Percentiles rank a stretch among this genome's conserved stretches.
Conservation (phyloP, 176 grass and related monocot species). For the Lolium perenne region DNA sequence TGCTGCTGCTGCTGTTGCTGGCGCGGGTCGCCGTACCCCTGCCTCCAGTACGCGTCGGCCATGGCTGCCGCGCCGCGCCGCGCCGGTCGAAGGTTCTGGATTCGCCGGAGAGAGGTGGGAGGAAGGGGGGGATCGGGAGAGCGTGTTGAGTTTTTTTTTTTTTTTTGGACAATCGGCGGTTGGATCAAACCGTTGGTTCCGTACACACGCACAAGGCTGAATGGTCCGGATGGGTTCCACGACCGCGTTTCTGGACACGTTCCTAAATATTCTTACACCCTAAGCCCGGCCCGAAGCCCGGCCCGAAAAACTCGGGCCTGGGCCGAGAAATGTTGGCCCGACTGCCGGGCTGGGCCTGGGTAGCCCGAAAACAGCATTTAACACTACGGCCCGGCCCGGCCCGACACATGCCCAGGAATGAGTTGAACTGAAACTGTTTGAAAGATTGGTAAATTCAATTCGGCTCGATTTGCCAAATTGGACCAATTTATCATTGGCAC, state of each 20-base stretch:
- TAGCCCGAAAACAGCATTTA: too few species aligned
- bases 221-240: neutral
- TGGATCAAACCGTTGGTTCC: slow-evolving; percentile 6
- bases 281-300: too few species aligned
- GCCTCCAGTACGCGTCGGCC: slow-evolving; percentile 78
- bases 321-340: too few species aligned
- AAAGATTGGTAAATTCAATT: too few species aligned
- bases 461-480: too few species aligned
- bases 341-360: too few species aligned
- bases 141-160: neutral
- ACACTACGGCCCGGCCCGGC: too few species aligned
- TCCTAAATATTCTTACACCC: too few species aligned
- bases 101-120: neutral
- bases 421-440: neutral
- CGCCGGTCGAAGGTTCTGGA: neutral
- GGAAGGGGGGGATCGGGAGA: neutral
- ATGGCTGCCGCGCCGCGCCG: slow-evolving; percentile 13
- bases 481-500: too few species aligned
- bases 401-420: too few species aligned
- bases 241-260: neutral
- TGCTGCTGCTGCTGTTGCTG: slow-evolving; percentile 33
- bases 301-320: too few species aligned
- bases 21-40: slow-evolving; percentile 49
- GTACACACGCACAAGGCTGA: neutral
- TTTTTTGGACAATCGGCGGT: neutral